Evolutionary conservation across 1,284 basidiomycete genomes (phyloP).

Genomic region (Pterulicium gracile): DNA sequence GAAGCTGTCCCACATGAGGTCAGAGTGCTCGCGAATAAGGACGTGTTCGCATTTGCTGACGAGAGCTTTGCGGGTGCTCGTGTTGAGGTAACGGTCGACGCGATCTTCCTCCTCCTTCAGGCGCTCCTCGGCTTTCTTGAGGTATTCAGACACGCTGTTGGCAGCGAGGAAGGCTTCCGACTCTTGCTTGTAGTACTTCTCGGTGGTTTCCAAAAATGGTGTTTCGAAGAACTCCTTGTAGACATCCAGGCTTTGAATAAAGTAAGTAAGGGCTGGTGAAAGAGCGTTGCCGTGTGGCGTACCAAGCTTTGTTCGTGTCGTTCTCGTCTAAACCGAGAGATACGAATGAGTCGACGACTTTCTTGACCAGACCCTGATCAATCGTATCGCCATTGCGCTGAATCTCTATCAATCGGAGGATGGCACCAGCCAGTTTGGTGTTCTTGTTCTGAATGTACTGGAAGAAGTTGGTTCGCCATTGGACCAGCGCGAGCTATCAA

Average conservation of each 20-base stretch:
- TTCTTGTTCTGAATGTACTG: slow-evolving; percentile 74
- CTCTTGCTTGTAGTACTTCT: slow-evolving; percentile 87
- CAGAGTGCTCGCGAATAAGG: slow-evolving; percentile 82
- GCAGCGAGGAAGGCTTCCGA: slow-evolving; percentile 84
- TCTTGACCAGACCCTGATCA: slow-evolving; percentile 90
- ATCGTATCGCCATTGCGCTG: slow-evolving; percentile 94
- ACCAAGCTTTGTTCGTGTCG: slow-evolving; percentile 83
- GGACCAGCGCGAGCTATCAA: slow-evolving; percentile 79
- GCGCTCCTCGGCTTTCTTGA: slow-evolving; percentile 92
- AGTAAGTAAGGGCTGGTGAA: not conserved
- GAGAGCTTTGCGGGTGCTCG: slow-evolving; percentile 77
- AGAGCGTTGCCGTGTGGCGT: not conserved
- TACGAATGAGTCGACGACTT: slow-evolving; percentile 94
- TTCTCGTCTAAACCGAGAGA: slow-evolving; percentile 89
- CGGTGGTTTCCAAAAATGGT: slow-evolving; percentile 84
- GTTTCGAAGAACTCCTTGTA: slow-evolving; percentile 90
- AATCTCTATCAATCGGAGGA: slow-evolving; percentile 83
- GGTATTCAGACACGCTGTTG: slow-evolving; percentile 92
- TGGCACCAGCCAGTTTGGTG: slow-evolving; percentile 76
- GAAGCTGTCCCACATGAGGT: slow-evolving; percentile 93
- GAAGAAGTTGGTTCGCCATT: slow-evolving; percentile 95
- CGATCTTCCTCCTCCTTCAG: slow-evolving; percentile 93
- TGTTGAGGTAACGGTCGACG: slow-evolving; percentile 91
- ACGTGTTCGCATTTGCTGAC: slow-evolving; percentile 89
- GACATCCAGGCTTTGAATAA: slow-evolving; percentile 56